Evolutionary conservation across 495 filamentous ascomycete genomes (phyloP).

Genomic region (Penicilliopsis zonata): DNA sequence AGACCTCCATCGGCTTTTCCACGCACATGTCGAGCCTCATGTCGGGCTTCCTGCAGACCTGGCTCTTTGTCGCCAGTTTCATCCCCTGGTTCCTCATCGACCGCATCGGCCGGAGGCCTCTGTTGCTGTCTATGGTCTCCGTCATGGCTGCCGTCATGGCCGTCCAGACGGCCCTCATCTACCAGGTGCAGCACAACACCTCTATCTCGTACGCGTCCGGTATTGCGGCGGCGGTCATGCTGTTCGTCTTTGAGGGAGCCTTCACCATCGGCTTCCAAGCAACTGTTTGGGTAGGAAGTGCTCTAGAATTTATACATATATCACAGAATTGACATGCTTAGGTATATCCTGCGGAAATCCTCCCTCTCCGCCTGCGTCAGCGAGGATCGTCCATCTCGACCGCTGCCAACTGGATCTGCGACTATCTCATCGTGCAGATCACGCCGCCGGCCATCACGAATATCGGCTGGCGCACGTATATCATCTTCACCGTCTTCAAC

Average conservation of each 20-base stretch:
- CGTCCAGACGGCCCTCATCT: too few species aligned
- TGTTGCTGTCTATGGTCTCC: too few species aligned
- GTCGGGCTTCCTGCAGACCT: slow-evolving; percentile 33
- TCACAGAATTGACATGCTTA: too few species aligned
- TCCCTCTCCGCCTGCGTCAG: not conserved
- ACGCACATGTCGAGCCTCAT: slow-evolving; percentile 38
- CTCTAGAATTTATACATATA: too few species aligned
- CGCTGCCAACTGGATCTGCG: slow-evolving; percentile 1
- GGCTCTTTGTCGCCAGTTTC: slow-evolving; percentile 22
- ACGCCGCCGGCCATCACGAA: slow-evolving; percentile 4
- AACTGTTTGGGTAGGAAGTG: too few species aligned
- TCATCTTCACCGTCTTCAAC: slow-evolving; percentile 30
- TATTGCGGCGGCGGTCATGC: too few species aligned
- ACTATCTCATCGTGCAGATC: not conserved
- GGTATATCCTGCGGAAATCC: not conserved
- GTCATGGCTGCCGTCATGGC: too few species aligned
- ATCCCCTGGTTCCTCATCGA: slow-evolving; percentile 36
- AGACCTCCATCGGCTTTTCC: slow-evolving; percentile 37
- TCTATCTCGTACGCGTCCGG: too few species aligned
- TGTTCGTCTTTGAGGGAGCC: too few species aligned
- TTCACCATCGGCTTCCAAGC: too few species aligned
- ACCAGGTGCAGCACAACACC: too few species aligned
- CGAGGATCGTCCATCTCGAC: not conserved
- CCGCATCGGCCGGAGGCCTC: slow-evolving; percentile 33
- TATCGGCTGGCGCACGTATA: slow-evolving; percentile 34